A percentile compares a stretch with the other conserved stretches of the same genome.
These are phyloP conservation scores for Canavalia ensiformis DNA, from an alignment of 306 rosid species.

Conservation along the genomic window DNA sequence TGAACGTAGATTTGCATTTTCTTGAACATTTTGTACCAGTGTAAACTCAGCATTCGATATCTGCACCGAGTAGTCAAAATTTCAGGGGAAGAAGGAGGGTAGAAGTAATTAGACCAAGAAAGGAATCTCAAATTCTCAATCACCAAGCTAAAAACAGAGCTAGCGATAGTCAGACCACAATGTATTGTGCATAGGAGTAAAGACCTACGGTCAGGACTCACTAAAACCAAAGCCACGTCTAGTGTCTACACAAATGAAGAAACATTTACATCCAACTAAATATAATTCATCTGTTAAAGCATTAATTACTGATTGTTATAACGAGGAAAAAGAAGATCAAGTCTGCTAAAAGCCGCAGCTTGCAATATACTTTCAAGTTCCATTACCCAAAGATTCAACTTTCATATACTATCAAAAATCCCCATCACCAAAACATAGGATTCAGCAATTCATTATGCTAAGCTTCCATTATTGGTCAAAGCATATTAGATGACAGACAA, in stretches of 20 bases:
- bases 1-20: constrained; percentile 81
- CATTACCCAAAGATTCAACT: constrained; percentile 15
- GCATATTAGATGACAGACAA: constrained; percentile 32
- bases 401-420: constrained; percentile 21
- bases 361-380: not conserved
- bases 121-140: constrained; percentile 25
- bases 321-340: not conserved
- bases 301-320: not conserved
- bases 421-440: constrained; percentile 21
- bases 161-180: not conserved
- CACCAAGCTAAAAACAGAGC: not conserved
- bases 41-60: constrained; percentile 79
- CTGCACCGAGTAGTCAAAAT: constrained; percentile 45
- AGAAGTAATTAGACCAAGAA: not conserved
- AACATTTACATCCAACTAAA: constrained; percentile 19
- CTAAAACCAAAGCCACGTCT: constrained; percentile 14
- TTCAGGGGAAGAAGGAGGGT: not conserved
- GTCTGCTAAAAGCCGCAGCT: not conserved
- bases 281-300: constrained; percentile 22
- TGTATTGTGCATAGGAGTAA: not conserved
- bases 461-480: constrained; percentile 19
- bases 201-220: not conserved
- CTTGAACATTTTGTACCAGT: constrained; percentile 76
- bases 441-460: constrained; percentile 6
- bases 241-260: constrained; percentile 11